A percentile compares a stretch with the other conserved stretches of the same genome.
Conservation (phyloP, 768 basidiomycete species). For the Trametes sanguinea region DNA sequence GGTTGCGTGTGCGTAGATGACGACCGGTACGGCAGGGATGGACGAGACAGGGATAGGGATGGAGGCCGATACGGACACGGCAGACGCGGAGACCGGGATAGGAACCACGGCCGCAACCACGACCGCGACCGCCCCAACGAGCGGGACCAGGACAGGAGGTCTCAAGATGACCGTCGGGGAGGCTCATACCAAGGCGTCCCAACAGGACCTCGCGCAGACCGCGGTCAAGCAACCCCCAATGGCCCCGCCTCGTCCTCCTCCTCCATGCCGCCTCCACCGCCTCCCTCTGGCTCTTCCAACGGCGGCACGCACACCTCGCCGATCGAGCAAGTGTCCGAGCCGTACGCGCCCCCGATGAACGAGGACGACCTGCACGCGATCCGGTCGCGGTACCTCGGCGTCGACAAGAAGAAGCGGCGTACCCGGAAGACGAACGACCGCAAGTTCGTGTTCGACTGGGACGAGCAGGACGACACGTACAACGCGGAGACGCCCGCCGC, state of each 20-base stretch:
- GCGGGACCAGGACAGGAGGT: slow-evolving; percentile 28
- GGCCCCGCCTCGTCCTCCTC: slow-evolving; percentile 36
- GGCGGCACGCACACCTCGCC: slow-evolving; percentile 17
- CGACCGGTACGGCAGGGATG: slow-evolving; percentile 36
- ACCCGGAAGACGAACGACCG: slow-evolving; percentile 94
- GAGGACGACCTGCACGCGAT: slow-evolving; percentile 80
- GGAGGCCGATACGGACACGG: slow-evolving; percentile 51
- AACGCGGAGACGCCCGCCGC: slow-evolving; percentile 73
- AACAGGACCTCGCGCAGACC: slow-evolving; percentile 81
- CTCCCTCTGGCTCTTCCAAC: slow-evolving; percentile 25
- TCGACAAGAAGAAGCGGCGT: slow-evolving; percentile 91
- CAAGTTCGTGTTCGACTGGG: slow-evolving; percentile 99
- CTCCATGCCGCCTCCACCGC: slow-evolving; percentile 55
- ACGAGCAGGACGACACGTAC: slow-evolving; percentile 93
- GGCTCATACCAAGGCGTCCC: slow-evolving; percentile 64
- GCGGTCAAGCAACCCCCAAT: slow-evolving; percentile 46
- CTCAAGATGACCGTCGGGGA: slow-evolving; percentile 34
- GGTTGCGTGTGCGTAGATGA: slow-evolving; percentile 34
- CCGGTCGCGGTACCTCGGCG: slow-evolving; percentile 92
- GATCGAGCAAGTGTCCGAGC: slow-evolving; percentile 41
- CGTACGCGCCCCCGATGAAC: slow-evolving; percentile 67
- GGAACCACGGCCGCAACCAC: slow-evolving; percentile 50
- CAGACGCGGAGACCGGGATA: slow-evolving; percentile 40
- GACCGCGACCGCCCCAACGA: slow-evolving; percentile 41
- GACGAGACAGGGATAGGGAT: slow-evolving; percentile 37